Conservation (phyloP, 1,139 yeast genomes). For the Candida pseudoviswanathii region DNA sequence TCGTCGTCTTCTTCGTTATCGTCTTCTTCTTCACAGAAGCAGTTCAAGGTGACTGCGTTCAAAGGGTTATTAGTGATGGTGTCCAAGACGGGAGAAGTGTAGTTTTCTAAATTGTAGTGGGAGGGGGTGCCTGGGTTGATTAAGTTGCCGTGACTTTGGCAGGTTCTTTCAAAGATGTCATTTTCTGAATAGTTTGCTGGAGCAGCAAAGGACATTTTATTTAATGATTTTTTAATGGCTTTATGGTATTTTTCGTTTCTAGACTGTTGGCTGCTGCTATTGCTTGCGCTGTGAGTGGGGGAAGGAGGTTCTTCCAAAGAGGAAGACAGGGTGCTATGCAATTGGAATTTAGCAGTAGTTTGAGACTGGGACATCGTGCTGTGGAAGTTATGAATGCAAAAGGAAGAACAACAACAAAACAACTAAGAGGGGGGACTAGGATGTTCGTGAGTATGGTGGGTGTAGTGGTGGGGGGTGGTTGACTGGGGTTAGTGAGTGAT, state of each 20-base stretch:
- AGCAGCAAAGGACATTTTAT: constrained; percentile 15
- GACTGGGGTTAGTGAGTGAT: too few relatives aligned
- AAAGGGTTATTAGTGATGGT: constrained; percentile 29
- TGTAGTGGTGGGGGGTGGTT: too few relatives aligned
- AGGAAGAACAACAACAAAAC: too few relatives aligned
- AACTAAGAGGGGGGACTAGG: too few relatives aligned
- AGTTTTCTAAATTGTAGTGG: constrained; percentile 33
- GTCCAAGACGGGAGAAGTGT: constrained; percentile 33
- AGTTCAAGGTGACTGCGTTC: constrained; percentile 30
- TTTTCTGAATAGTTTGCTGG: constrained; percentile 8
- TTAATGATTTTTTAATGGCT: constrained; percentile 13
- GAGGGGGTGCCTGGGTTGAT: constrained; percentile 21
- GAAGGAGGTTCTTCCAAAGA: constrained; percentile 10
- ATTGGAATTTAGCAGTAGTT: constrained; percentile 9
- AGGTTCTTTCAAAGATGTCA: constrained; percentile 19
- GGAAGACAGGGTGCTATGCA: constrained; percentile 13
- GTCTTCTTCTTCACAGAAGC: constrained; percentile 20
- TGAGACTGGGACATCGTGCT: constrained; percentile 2
- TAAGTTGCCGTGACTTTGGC: constrained; percentile 8
- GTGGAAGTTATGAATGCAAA: too few relatives aligned
- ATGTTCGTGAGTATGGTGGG: too few relatives aligned
- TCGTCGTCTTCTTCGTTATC: neutral
- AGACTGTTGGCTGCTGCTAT: neutral
- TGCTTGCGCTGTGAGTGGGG: neutral
- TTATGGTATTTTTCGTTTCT: constrained; percentile 12